Percentiles rank a stretch among this genome's conserved stretches.
Evolutionary conservation across 768 basidiomycete species (phyloP).

Genomic region (Chiua virens): DNA sequence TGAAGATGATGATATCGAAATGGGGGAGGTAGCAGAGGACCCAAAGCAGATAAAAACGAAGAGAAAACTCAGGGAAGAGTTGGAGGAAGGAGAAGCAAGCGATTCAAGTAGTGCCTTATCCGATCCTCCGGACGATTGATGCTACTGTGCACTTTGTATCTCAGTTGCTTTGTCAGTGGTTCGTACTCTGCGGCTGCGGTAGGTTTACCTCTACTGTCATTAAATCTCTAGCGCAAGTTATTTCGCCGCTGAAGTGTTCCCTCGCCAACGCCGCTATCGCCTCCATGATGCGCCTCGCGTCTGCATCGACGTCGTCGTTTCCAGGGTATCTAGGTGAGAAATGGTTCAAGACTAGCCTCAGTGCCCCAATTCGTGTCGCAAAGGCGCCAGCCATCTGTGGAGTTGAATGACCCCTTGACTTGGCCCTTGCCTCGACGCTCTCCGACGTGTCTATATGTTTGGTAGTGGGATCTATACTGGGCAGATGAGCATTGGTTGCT

Average conservation of each 20-base stretch:
- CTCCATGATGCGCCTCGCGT: constrained; percentile 56
- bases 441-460: constrained; percentile 62
- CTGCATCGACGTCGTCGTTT: constrained; percentile 51
- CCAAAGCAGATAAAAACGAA: constrained; percentile 47
- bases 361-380: constrained; percentile 63
- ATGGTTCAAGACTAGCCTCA: constrained; percentile 74
- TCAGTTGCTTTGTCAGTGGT: constrained; percentile 5
- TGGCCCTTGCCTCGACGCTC: constrained; percentile 60
- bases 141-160: not conserved
- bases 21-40: constrained; percentile 87
- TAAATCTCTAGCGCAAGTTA: constrained; percentile 72
- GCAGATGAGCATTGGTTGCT: constrained; percentile 85
- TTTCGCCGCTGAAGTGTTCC: constrained; percentile 51
- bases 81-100: constrained; percentile 87
- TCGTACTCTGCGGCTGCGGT: constrained; percentile 19
- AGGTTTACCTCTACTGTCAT: constrained; percentile 64
- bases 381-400: constrained; percentile 89
- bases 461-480: constrained; percentile 56
- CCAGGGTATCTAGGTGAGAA: constrained; percentile 82
- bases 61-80: constrained; percentile 63
- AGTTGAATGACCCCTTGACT: constrained; percentile 84
- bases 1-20: constrained; percentile 75
- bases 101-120: constrained; percentile 77
- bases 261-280: constrained; percentile 60
- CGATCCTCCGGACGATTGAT: constrained; percentile 64